A percentile compares a stretch with the other conserved stretches of the same genome.
phyloP scores from a whole-genome alignment of 108 stramenopile genomes.

The Nannochloropsis gaditana region DNA sequence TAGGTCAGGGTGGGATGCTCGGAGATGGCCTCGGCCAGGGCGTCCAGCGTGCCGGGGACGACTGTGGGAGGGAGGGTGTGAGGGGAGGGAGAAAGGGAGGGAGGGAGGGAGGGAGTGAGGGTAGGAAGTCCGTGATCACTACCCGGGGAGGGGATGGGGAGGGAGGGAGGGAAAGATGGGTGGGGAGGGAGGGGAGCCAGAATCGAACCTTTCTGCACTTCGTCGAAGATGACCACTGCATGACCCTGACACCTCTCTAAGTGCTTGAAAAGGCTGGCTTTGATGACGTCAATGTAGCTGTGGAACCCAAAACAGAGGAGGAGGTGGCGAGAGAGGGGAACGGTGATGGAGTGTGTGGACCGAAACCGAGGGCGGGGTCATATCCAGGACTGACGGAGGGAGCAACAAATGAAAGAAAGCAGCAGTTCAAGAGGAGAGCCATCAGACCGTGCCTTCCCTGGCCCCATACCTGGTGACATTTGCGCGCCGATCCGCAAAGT shows the following conservation, averaged over 20 bases:
- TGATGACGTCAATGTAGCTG: neutral
- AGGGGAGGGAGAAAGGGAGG: neutral
- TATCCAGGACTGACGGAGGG: too few relatives aligned
- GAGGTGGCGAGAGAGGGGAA: neutral
- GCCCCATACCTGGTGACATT: neutral
- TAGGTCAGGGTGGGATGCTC: conserved; percentile 34
- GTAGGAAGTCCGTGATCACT: neutral
- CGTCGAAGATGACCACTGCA: conserved; percentile 47
- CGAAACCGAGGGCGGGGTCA: too few relatives aligned
- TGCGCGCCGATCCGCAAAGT: neutral
- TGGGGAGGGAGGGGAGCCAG: neutral
- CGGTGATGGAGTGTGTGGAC: neutral
- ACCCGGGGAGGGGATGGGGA: neutral
- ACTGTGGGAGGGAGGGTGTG: neutral
- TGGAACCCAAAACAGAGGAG: neutral
- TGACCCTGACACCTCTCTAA: conserved; percentile 35
- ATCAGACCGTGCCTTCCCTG: too few relatives aligned
- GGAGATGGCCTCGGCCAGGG: conserved; percentile 36
- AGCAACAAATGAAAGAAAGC: too few relatives aligned
- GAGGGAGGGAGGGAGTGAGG: neutral
- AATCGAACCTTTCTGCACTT: conserved; percentile 37
- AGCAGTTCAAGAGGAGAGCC: too few relatives aligned
- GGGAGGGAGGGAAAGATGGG: neutral
- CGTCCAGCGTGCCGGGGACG: conserved; percentile 40
- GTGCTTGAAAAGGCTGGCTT: conserved; percentile 13